These are phyloP conservation scores for Clitopilus hobsonii DNA, from an alignment of 768 basidiomycete species.

Conservation along the genomic window DNA sequence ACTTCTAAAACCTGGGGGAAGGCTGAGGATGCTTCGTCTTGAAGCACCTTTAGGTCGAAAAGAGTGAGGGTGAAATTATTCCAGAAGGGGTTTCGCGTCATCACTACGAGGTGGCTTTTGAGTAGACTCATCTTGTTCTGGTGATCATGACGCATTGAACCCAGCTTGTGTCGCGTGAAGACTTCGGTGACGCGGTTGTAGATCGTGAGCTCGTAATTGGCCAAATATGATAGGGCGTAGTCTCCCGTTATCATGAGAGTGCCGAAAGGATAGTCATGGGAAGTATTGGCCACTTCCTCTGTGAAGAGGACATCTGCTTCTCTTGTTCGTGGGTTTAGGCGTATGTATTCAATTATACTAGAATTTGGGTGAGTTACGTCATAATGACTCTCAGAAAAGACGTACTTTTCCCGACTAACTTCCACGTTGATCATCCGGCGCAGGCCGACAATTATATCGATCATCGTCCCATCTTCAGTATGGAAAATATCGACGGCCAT, in stretches of 20 bases:
- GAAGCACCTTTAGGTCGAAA: background rate
- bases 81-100: background rate
- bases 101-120: background rate
- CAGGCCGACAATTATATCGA: background rate
- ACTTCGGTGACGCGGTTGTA: background rate
- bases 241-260: background rate
- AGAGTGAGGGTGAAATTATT: background rate
- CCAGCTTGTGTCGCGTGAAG: background rate
- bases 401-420: background rate
- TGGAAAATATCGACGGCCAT: background rate
- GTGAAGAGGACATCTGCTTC: background rate
- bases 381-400: background rate
- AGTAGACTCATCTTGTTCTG: background rate
- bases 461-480: background rate
- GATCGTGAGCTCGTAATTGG: background rate
- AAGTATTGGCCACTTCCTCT: background rate
- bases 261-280: background rate
- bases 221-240: background rate
- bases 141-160: background rate
- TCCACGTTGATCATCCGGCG: background rate
- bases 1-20: background rate
- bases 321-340: background rate
- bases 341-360: background rate
- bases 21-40: background rate
- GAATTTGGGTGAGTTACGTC: background rate